Evolutionary conservation across 2,329 filamentous ascomycete genomes (phyloP).

Genomic region (Rachicladosporium sp.): DNA sequence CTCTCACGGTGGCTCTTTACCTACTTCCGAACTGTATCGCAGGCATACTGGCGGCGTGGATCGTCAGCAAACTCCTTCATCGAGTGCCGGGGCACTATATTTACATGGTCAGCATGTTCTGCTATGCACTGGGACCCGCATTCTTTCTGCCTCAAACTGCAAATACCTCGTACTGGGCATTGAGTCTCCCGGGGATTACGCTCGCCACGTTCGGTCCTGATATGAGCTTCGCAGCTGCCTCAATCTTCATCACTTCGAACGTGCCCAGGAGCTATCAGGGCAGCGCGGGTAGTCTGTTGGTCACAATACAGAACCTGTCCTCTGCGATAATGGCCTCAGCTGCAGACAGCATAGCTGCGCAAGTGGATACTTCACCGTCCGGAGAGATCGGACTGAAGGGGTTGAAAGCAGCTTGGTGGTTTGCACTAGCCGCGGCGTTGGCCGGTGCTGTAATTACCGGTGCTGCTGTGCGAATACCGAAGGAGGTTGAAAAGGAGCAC

Average conservation of each 20-base stretch:
- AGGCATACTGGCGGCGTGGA: slow-evolving; percentile 33
- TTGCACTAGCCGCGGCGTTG: slow-evolving; percentile 13
- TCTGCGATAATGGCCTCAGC: slow-evolving; percentile 29
- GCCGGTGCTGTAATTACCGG: slow-evolving; percentile 15
- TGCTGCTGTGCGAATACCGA: slow-evolving; percentile 17
- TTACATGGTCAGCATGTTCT: slow-evolving; percentile 31
- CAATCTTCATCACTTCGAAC: slow-evolving; percentile 37
- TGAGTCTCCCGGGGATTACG: slow-evolving; percentile 33
- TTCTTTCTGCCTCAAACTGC: slow-evolving; percentile 32
- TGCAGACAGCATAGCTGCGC: slow-evolving; percentile 16
- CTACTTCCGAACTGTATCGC: slow-evolving; percentile 34
- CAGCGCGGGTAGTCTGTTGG: slow-evolving; percentile 33
- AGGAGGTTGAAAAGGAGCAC: slow-evolving; percentile 21
- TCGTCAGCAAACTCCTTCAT: slow-evolving; percentile 35
- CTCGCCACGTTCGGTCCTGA: slow-evolving; percentile 37
- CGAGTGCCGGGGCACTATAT: slow-evolving; percentile 36
- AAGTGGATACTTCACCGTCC: slow-evolving; percentile 13
- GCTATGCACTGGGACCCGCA: slow-evolving; percentile 26
- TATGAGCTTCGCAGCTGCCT: slow-evolving; percentile 35
- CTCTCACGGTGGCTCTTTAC: slow-evolving; percentile 32
- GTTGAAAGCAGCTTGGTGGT: slow-evolving; percentile 19
- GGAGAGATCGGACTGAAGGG: slow-evolving; percentile 17
- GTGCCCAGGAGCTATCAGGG: slow-evolving; percentile 37
- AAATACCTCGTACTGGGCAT: slow-evolving; percentile 32
- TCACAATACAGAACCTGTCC: slow-evolving; percentile 36